phyloP scores from a whole-genome alignment of 148 eudicot genomes.

The Heliamphora exappendiculata region DNA sequence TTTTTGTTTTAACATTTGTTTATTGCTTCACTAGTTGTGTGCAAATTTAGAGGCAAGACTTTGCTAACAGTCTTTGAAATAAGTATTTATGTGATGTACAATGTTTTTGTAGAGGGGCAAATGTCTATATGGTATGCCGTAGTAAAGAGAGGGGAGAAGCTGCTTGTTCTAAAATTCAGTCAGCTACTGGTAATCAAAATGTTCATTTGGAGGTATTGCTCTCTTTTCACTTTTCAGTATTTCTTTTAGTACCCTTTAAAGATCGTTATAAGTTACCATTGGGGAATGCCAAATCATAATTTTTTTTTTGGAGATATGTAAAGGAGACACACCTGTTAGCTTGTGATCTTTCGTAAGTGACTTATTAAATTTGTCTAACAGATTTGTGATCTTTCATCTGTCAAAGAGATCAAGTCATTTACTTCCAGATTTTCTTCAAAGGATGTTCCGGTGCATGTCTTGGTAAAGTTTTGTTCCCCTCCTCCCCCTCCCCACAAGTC shows the following conservation, averaged over 20 bases:
- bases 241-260: not conserved
- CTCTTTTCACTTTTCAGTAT: not conserved
- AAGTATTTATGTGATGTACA: not conserved
- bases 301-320: not conserved
- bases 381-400: constrained; percentile 90
- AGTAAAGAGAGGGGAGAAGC: constrained; percentile 90
- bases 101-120: constrained; percentile 64
- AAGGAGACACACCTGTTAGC: not conserved
- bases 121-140: constrained; percentile 86
- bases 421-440: constrained; percentile 52
- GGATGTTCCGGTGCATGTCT: constrained; percentile 64
- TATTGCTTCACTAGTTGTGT: constrained; percentile 1
- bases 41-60: not conserved
- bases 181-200: constrained; percentile 67
- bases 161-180: constrained; percentile 67
- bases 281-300: not conserved
- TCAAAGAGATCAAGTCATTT: constrained; percentile 62
- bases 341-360: constrained; percentile 9
- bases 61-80: not conserved
- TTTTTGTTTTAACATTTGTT: constrained; percentile 7
- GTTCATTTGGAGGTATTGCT: constrained; percentile 68
- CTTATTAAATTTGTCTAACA: constrained; percentile 22
- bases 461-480: constrained; percentile 36
- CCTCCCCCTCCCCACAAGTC: not conserved
- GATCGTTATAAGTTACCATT: not conserved